These are phyloP conservation scores for Saturnispora mendoncae DNA, from an alignment of 805 yeast species.

Conservation along the genomic window DNA sequence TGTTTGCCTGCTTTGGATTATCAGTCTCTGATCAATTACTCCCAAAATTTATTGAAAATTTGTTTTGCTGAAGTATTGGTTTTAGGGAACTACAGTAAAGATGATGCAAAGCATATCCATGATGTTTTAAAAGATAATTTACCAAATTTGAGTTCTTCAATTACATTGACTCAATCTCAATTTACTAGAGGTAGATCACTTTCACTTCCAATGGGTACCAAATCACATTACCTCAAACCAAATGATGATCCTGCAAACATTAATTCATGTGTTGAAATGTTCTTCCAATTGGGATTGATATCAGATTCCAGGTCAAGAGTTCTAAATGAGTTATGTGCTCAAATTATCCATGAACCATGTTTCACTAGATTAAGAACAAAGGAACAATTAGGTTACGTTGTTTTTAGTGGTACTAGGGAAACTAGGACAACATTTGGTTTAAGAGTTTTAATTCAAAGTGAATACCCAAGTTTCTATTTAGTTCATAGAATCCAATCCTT, in stretches of 20 bases:
- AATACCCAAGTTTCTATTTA: slow-evolving; percentile 62
- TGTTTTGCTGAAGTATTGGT: slow-evolving; percentile 63
- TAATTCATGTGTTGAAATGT: slow-evolving; percentile 78
- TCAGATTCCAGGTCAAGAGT: slow-evolving; percentile 38
- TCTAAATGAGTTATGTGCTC: slow-evolving; percentile 56
- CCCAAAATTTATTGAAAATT: slow-evolving; percentile 47
- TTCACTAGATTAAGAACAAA: slow-evolving; percentile 85
- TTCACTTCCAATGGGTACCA: slow-evolving; percentile 32
- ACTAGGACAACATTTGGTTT: slow-evolving; percentile 68
- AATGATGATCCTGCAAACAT: slow-evolving; percentile 62
- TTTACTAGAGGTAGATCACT: slow-evolving; percentile 36
- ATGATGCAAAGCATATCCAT: slow-evolving; percentile 45
- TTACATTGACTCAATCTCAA: slow-evolving; percentile 36
- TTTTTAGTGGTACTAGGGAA: slow-evolving; percentile 63
- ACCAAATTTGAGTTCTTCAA: slow-evolving; percentile 19
- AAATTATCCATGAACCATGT: slow-evolving; percentile 76
- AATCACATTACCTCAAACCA: slow-evolving; percentile 38
- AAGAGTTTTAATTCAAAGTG: slow-evolving; percentile 76
- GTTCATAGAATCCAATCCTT: slow-evolving; percentile 70
- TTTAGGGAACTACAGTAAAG: slow-evolving; percentile 59
- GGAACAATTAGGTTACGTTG: slow-evolving; percentile 93
- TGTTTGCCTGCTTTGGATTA: slow-evolving; percentile 44
- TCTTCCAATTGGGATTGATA: slow-evolving; percentile 53
- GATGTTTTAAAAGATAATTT: slow-evolving; percentile 31
- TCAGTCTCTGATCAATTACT: slow-evolving; percentile 31